A percentile compares a stretch with the other conserved stretches of the same genome.
These are phyloP conservation scores for Plasmodium chabaudi DNA, from an alignment of 169 alveolate genomes.

Conservation along the genomic window DNA sequence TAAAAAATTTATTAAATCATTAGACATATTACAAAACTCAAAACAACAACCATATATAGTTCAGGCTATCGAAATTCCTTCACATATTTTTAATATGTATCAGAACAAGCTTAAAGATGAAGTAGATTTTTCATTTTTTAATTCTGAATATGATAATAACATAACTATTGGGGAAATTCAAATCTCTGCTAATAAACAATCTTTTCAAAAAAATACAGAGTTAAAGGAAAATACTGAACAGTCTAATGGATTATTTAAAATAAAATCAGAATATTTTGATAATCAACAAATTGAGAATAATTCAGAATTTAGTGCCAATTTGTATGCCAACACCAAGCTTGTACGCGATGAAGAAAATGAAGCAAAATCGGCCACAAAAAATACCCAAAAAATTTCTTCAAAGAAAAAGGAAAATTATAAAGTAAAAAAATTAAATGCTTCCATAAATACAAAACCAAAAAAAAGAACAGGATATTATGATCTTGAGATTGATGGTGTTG, in stretches of 20 bases:
- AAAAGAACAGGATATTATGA: constrained; percentile 70
- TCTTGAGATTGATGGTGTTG: constrained; percentile 71
- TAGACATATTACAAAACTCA: constrained; percentile 61
- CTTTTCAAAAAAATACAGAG: not conserved
- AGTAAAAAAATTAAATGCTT: constrained; percentile 9
- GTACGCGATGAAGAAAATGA: not conserved
- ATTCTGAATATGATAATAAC: not conserved
- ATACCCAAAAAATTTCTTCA: constrained; percentile 2
- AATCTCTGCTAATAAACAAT: not conserved
- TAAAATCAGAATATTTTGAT: not conserved
- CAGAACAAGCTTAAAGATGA: not conserved
- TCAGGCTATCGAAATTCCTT: constrained; percentile 69
- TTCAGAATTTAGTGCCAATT: not conserved
- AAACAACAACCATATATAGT: constrained; percentile 43
- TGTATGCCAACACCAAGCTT: not conserved
- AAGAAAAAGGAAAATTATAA: constrained; percentile 35
- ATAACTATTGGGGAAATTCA: not conserved
- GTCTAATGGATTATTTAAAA: not conserved
- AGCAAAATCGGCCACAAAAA: not conserved
- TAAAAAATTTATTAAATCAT: constrained; percentile 52
- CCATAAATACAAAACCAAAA: constrained; percentile 33
- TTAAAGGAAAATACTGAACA: not conserved
- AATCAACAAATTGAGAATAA: not conserved
- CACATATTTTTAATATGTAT: constrained; percentile 24
- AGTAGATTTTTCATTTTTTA: too few species aligned